phyloP scores from a whole-genome alignment of 163 green algal genomes.

The Trebouxiophyceae sp. region DNA sequence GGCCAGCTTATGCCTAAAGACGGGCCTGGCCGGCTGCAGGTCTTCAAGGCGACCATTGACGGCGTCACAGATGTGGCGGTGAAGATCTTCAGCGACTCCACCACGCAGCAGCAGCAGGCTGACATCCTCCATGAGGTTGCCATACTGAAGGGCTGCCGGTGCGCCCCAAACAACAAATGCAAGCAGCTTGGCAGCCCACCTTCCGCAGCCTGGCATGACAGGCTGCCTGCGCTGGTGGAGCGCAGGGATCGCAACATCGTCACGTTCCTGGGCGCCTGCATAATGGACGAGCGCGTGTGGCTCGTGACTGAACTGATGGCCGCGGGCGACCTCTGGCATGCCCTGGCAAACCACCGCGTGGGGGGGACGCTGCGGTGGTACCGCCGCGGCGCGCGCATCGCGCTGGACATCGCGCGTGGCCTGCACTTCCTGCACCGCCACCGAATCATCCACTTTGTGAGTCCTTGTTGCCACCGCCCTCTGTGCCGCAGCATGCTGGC shows the following conservation, averaged over 20 bases:
- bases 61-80: conserved; percentile 22
- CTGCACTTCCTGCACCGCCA: conserved; percentile 8
- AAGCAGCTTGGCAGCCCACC: neutral
- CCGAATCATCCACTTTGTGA: conserved; percentile 1
- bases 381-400: neutral
- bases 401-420: neutral
- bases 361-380: neutral
- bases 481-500: too few species aligned
- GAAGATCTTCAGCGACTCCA: conserved; percentile 21
- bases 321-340: conserved; percentile 9
- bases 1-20: too few species aligned
- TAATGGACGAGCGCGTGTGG: neutral
- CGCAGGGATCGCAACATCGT: conserved; percentile 29
- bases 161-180: neutral
- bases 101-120: conserved; percentile 7
- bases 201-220: neutral
- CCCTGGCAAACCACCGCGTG: conserved; percentile 8
- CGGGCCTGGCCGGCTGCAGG: too few species aligned
- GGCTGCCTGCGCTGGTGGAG: neutral
- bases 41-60: conserved; percentile 9
- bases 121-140: conserved; percentile 20
- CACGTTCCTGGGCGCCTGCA: conserved; percentile 22
- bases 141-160: conserved; percentile 27
- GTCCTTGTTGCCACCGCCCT: neutral
- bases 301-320: conserved; percentile 8